A percentile compares a stretch with the other conserved stretches of the same genome.
Evolutionary conservation across 768 basidiomycete species (phyloP).

Genomic region (Xerocomellus intermedius): DNA sequence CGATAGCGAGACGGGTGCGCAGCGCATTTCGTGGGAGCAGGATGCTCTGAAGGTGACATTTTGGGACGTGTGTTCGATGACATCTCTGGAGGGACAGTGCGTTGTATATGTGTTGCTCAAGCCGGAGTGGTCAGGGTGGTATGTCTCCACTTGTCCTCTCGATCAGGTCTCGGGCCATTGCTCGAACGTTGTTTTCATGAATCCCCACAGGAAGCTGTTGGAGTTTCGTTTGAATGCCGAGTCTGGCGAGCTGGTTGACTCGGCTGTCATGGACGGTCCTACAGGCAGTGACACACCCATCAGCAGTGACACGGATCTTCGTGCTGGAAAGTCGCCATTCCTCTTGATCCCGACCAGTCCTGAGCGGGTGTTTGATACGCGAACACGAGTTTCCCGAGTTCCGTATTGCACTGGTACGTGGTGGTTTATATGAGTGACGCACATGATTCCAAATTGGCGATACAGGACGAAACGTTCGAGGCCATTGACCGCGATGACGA

Average conservation of each 20-base stretch:
- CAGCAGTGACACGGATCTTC: too few relatives aligned
- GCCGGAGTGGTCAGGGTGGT: not conserved
- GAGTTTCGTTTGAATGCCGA: constrained; percentile 1
- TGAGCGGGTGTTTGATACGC: not conserved
- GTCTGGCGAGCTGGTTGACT: not conserved
- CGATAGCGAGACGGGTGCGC: not conserved
- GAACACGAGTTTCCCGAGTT: not conserved
- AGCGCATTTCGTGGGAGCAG: not conserved
- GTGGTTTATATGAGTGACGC: constrained; percentile 7
- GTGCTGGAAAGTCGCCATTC: not conserved
- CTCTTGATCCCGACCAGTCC: too few relatives aligned
- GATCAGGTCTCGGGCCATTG: not conserved
- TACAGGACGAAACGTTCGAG: not conserved
- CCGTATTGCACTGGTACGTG: not conserved
- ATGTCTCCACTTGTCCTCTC: not conserved
- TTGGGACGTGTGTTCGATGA: not conserved
- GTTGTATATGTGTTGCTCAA: not conserved
- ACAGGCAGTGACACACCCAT: too few relatives aligned
- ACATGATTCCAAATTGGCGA: not conserved
- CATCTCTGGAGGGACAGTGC: not conserved
- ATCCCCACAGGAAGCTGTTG: not conserved
- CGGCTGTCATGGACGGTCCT: not conserved
- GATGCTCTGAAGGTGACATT: rapidly evolving
- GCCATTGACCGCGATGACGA: rapidly evolving
- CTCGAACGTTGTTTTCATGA: not conserved